A percentile compares a stretch with the other conserved stretches of the same genome.
Conservation (phyloP, 164 flowering plant genomes). For the Nelumbo lutea region DNA sequence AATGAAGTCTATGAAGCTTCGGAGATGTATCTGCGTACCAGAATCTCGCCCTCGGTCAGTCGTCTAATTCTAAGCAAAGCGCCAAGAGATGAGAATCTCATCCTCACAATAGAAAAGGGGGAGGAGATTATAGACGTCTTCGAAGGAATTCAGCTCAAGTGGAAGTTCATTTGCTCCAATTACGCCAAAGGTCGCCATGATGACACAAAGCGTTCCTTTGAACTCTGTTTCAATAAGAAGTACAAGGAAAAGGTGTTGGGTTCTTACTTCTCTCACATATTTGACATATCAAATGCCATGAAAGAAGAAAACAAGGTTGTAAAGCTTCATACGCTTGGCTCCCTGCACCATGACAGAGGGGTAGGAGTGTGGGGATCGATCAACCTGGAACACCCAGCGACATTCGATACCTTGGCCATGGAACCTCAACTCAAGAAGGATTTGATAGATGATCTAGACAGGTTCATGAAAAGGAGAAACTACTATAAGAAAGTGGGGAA, state of each 20-base stretch:
- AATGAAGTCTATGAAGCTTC: constrained; percentile 40
- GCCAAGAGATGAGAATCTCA: constrained; percentile 19
- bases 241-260: constrained; percentile 21
- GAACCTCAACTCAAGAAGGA: constrained; percentile 21
- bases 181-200: constrained; percentile 5
- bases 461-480: constrained; percentile 27
- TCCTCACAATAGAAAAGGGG: constrained; percentile 18
- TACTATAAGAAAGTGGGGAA: constrained; percentile 32
- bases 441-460: constrained; percentile 27
- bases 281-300: constrained; percentile 15
- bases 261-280: constrained; percentile 29
- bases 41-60: constrained; percentile 13
- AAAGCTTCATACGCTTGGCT: constrained; percentile 15
- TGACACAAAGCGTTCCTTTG: constrained; percentile 6
- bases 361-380: constrained; percentile 18
- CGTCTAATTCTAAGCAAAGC: constrained; percentile 24
- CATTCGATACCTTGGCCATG: constrained; percentile 39
- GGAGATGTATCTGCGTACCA: constrained; percentile 28
- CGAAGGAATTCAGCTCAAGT: constrained; percentile 26
- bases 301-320: constrained; percentile 16
- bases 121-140: constrained; percentile 25
- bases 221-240: constrained; percentile 26
- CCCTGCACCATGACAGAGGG: neutral
- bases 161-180: constrained; percentile 19
- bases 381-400: constrained; percentile 32